Evolutionary conservation across 192 early-diverging fungal genomes (phyloP).

Genomic region (Coemansia sp.): DNA sequence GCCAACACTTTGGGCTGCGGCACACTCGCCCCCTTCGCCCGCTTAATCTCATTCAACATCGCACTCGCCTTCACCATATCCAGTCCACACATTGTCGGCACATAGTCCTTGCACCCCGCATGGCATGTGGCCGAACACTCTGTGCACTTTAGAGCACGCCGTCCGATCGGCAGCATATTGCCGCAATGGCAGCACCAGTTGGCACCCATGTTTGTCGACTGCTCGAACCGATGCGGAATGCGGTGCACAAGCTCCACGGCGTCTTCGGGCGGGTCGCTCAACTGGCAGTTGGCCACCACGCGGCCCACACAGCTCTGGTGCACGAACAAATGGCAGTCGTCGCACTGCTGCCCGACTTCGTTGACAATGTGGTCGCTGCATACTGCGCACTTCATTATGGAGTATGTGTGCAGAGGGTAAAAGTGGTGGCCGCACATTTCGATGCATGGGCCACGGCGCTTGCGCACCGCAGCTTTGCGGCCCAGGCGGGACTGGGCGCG

Average conservation of each 20-base stretch:
- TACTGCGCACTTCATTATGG: slow-evolving; percentile 96
- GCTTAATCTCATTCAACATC: slow-evolving; percentile 82
- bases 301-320: slow-evolving; percentile 85
- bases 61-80: slow-evolving; percentile 82
- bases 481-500: slow-evolving; percentile 59
- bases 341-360: slow-evolving; percentile 86
- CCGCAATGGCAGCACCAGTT: slow-evolving; percentile 99
- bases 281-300: slow-evolving; percentile 90
- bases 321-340: slow-evolving; percentile 93
- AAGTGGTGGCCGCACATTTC: slow-evolving; percentile 96
- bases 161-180: slow-evolving; percentile 86
- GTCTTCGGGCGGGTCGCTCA: slow-evolving; percentile 30
- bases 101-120: slow-evolving; percentile 75
- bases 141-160: slow-evolving; percentile 54
- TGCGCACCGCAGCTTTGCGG: slow-evolving; percentile 75
- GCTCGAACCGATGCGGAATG: slow-evolving; percentile 96
- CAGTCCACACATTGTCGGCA: slow-evolving; percentile 93
- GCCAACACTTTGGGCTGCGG: slow-evolving; percentile 45
- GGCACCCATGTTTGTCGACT: slow-evolving; percentile 75
- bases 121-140: slow-evolving; percentile 88
- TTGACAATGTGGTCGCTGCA: slow-evolving; percentile 94
- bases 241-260: slow-evolving; percentile 66
- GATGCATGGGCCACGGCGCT: slow-evolving; percentile 77
- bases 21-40: slow-evolving; percentile 38
- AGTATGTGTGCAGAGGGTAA: slow-evolving; percentile 84